A percentile compares a stretch with the other conserved stretches of the same genome.
phyloP scores from a whole-genome alignment of 2,329 filamentous ascomycete species.

The Botrytis aclada region DNA sequence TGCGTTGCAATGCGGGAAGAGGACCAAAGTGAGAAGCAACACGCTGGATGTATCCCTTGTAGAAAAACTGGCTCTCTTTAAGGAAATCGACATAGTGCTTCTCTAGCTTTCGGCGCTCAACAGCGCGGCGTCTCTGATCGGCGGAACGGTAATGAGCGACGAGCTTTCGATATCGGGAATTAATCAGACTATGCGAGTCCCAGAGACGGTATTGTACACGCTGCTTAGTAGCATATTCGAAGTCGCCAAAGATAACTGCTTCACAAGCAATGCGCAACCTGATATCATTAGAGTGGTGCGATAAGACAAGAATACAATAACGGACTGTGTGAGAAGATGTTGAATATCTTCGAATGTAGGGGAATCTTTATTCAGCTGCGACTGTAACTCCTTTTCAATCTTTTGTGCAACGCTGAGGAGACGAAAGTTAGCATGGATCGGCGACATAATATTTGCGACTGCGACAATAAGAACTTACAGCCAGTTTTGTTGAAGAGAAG shows the following conservation, averaged over 20 bases:
- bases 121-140: slow-evolving; percentile 46
- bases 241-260: slow-evolving; percentile 68
- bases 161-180: slow-evolving; percentile 71
- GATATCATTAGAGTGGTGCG: neutral
- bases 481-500: slow-evolving; percentile 47
- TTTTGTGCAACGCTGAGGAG: slow-evolving; percentile 41
- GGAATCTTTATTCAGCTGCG: slow-evolving; percentile 45
- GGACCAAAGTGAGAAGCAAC: slow-evolving; percentile 58
- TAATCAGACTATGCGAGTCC: slow-evolving; percentile 74
- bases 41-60: slow-evolving; percentile 78
- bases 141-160: slow-evolving; percentile 54
- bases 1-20: slow-evolving; percentile 33
- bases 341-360: slow-evolving; percentile 49
- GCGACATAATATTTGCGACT: slow-evolving; percentile 1
- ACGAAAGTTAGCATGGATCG: slow-evolving; percentile 23
- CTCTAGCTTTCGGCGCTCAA: slow-evolving; percentile 72
- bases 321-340: slow-evolving; percentile 35
- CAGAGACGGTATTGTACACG: slow-evolving; percentile 72
- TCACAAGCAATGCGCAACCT: slow-evolving; percentile 58
- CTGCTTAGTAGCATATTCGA: slow-evolving; percentile 60
- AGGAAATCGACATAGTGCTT: slow-evolving; percentile 82
- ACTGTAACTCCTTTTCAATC: slow-evolving; percentile 48
- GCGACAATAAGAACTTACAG: slow-evolving; percentile 42
- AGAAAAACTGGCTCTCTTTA: slow-evolving; percentile 84
- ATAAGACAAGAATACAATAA: neutral